Percentiles rank a stretch among this genome's conserved stretches.
Evolutionary conservation across 495 filamentous ascomycete species (phyloP).

Genomic region (Penicillium coffeae): DNA sequence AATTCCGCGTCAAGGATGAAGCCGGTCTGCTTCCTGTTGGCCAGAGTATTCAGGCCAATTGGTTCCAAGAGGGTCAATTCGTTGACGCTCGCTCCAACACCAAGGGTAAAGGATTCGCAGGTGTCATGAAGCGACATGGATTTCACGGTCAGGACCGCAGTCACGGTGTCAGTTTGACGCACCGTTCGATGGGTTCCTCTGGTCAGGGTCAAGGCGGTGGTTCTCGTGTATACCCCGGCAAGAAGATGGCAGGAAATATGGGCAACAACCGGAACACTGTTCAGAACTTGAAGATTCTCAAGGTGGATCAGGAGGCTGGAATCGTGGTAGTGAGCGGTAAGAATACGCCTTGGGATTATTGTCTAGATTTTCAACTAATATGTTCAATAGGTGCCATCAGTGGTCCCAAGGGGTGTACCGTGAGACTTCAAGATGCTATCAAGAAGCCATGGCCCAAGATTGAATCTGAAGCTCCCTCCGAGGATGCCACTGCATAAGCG

Average conservation of each 20-base stretch:
- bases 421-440: conserved; percentile 84
- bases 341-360: background rate
- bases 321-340: conserved; percentile 82
- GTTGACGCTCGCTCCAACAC: conserved; percentile 78
- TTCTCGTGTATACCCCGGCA: conserved; percentile 86
- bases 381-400: conserved; percentile 61
- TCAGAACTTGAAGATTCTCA: conserved; percentile 84
- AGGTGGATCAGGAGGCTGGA: conserved; percentile 79
- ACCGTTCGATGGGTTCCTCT: conserved; percentile 82
- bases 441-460: conserved; percentile 80
- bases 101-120: conserved; percentile 86
- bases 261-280: conserved; percentile 79
- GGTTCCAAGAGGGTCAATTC: conserved; percentile 87
- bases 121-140: conserved; percentile 95
- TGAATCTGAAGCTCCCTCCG: conserved; percentile 33
- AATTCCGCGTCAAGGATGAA: conserved; percentile 77
- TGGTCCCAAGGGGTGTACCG: conserved; percentile 77
- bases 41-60: conserved; percentile 67
- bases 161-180: conserved; percentile 90
- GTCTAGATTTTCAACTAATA: conserved; percentile 6
- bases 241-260: conserved; percentile 97
- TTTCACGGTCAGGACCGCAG: conserved; percentile 84
- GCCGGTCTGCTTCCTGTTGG: conserved; percentile 71
- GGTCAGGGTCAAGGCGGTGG: conserved; percentile 88
- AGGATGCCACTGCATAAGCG: conserved; percentile 37